Percentiles rank a stretch among this genome's conserved stretches.
Conservation (phyloP, 257 asterid genomes). For the Prunella vulgaris region DNA sequence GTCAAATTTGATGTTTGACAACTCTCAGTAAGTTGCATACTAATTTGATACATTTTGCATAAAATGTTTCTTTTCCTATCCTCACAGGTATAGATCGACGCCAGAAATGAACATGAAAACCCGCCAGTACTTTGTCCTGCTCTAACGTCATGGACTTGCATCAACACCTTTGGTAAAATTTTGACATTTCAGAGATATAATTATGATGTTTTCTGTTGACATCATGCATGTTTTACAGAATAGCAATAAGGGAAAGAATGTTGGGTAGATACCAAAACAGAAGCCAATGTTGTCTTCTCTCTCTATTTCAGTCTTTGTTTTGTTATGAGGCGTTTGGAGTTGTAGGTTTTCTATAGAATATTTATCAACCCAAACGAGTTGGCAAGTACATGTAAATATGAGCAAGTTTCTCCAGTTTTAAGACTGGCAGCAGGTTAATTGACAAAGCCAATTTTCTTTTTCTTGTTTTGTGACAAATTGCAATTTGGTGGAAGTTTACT, state of each 20-base stretch:
- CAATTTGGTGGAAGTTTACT: not conserved
- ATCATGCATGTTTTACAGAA: not conserved
- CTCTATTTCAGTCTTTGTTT: not conserved
- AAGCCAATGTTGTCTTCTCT: constrained; percentile 8
- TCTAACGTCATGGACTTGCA: constrained; percentile 15
- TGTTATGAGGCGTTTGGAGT: constrained; percentile 2
- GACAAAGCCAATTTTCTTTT: not conserved
- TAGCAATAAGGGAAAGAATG: constrained; percentile 15
- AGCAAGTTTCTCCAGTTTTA: not conserved
- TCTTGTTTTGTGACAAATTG: not conserved
- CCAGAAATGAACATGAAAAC: constrained; percentile 28
- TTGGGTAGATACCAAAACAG: constrained; percentile 1
- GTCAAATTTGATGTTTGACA: not conserved
- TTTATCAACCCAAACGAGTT: not conserved
- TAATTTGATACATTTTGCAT: not conserved
- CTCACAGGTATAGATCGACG: constrained; percentile 40
- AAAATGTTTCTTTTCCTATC: not conserved
- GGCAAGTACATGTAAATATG: constrained; percentile 16
- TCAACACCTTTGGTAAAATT: constrained; percentile 11
- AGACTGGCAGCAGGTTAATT: not conserved
- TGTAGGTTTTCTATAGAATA: not conserved
- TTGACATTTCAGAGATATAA: not conserved
- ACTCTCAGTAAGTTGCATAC: not conserved
- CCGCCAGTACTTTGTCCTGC: constrained; percentile 11
- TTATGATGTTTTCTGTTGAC: constrained; percentile 21